These are phyloP conservation scores for Chloranthus sessilifolius DNA, from an alignment of 164 flowering plant species.

Conservation along the genomic window DNA sequence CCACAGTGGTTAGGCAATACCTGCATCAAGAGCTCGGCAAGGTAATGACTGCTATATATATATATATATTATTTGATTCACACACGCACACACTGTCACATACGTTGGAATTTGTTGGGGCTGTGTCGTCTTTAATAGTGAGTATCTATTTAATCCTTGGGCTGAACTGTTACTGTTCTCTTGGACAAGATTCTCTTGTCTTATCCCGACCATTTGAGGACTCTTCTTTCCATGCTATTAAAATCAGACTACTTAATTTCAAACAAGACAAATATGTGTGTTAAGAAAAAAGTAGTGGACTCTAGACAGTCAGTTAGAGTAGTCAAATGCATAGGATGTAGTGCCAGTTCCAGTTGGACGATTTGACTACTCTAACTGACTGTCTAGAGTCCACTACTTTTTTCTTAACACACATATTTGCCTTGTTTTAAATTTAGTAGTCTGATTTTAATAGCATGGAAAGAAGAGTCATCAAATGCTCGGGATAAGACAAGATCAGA, in stretches of 20 bases:
- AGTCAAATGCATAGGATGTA: no score
- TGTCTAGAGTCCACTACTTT: no score
- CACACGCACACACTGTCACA: no score
- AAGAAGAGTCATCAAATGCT: no score
- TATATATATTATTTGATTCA: conserved; percentile 9
- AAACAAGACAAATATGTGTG: not conserved
- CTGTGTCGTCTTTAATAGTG: not conserved
- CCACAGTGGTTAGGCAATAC: conserved; percentile 65
- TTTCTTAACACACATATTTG: not conserved
- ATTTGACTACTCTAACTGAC: no score
- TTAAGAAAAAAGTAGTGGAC: not conserved
- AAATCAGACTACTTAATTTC: not conserved
- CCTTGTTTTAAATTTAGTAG: not conserved
- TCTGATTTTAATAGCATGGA: not conserved
- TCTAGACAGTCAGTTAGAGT: no score
- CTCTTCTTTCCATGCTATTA: not conserved
- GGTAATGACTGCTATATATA: conserved; percentile 31
- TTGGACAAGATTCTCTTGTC: not conserved
- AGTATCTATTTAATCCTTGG: not conserved
- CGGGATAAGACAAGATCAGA: not conserved
- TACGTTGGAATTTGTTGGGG: not conserved
- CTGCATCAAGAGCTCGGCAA: conserved; percentile 65
- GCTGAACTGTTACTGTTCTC: not conserved
- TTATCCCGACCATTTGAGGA: no score
- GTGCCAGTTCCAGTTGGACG: no score